Conservation (phyloP, 257 asterid species). For the Osmanthus fragrans region DNA sequence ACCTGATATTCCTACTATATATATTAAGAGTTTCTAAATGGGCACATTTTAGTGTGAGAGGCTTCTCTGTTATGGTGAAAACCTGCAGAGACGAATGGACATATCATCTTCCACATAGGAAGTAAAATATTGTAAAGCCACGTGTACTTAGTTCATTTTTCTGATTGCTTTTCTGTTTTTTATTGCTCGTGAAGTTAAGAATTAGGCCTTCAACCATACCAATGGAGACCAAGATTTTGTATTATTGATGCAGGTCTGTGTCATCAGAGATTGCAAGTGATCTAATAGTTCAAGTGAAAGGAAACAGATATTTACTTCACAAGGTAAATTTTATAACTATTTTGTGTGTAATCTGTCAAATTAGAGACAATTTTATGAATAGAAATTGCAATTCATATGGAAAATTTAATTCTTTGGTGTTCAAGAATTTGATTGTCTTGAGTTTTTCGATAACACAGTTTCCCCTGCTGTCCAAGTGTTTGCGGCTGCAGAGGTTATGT, state of each 20-base stretch:
- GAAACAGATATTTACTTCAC: conserved; percentile 73
- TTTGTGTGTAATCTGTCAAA: background rate
- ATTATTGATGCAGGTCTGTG: conserved; percentile 61
- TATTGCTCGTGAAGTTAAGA: too few relatives aligned
- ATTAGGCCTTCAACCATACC: too few relatives aligned
- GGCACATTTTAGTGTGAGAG: too few relatives aligned
- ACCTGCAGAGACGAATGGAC: too few relatives aligned
- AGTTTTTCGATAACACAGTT: conserved; percentile 45
- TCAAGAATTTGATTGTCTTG: background rate
- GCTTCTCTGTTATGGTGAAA: too few relatives aligned
- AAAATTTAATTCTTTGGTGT: background rate
- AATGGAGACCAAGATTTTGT: background rate
- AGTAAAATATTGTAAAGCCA: too few relatives aligned
- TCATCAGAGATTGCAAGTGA: conserved; percentile 84
- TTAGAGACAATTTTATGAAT: background rate
- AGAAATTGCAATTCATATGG: background rate
- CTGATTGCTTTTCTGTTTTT: background rate
- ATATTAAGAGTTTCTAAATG: too few relatives aligned
- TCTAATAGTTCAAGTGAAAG: conserved; percentile 73
- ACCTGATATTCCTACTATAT: too few relatives aligned
- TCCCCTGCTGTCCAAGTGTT: conserved; percentile 83
- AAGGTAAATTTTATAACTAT: conserved; percentile 43
- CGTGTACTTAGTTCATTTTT: background rate
- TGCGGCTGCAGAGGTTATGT: conserved; percentile 60
- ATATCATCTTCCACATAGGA: too few relatives aligned